A percentile compares a stretch with the other conserved stretches of the same genome.
Evolutionary conservation across 805 yeast species (phyloP).

Genomic region (Ogataea chonburiensis): DNA sequence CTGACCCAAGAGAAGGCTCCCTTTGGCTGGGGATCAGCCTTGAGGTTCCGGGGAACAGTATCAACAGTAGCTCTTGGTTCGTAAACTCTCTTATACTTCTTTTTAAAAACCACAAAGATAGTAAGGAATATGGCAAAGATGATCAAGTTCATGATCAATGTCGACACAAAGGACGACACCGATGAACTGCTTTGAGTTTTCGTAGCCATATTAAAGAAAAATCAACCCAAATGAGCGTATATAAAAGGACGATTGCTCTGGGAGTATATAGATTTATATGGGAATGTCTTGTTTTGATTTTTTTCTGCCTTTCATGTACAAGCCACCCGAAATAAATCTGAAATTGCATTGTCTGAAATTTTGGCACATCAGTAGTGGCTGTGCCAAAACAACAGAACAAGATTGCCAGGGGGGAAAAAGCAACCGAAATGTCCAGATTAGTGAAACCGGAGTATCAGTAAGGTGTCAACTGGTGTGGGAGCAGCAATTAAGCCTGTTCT

Average conservation of each 20-base stretch:
- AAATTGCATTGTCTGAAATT: constrained; percentile 6
- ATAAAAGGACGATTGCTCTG: constrained; percentile 1
- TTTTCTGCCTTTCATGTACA: constrained; percentile 3
- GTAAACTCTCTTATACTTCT: constrained; percentile 47
- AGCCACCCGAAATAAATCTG: constrained; percentile 7
- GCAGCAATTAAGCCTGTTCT: no score
- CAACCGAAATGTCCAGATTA: not conserved
- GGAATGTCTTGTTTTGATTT: constrained; percentile 7
- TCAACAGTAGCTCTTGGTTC: constrained; percentile 50
- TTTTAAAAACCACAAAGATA: constrained; percentile 42
- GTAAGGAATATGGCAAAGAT: constrained; percentile 41
- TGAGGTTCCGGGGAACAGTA: constrained; percentile 44
- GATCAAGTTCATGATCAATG: constrained; percentile 44
- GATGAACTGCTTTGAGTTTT: constrained; percentile 30
- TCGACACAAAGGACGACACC: constrained; percentile 49
- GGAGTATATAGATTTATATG: constrained; percentile 2
- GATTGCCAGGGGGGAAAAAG: not conserved
- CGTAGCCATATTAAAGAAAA: constrained; percentile 3
- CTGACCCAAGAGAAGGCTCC: constrained; percentile 57
- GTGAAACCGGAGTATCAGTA: no score
- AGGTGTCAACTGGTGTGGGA: no score
- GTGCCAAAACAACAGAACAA: constrained; percentile 2
- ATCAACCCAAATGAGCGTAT: not conserved
- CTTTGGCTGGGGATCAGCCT: constrained; percentile 42
- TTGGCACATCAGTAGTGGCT: constrained; percentile 4